A percentile compares a stretch with the other conserved stretches of the same genome.
phyloP scores from a whole-genome alignment of 2,329 filamentous ascomycete species.

The Nigrospora osmanthi region DNA sequence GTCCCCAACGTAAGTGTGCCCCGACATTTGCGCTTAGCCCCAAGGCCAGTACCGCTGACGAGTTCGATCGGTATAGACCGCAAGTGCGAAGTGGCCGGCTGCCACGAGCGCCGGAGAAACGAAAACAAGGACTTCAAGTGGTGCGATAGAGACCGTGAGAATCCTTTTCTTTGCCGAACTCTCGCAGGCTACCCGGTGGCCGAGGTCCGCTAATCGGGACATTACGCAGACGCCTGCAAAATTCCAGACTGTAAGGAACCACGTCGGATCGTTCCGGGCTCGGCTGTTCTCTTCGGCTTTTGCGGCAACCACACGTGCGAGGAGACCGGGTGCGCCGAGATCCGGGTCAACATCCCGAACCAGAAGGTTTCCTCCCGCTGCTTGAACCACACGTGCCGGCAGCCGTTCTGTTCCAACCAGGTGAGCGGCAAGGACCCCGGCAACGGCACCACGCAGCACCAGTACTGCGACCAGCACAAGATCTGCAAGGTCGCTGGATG shows the following conservation, averaged over 20 bases:
- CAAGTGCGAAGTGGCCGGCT: no score
- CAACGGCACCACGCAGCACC: background rate
- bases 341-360: background rate
- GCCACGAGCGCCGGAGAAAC: no score
- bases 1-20: no score
- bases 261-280: background rate
- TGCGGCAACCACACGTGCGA: constrained; percentile 1
- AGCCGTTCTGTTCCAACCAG: background rate
- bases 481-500: background rate
- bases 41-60: no score
- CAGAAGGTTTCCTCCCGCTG: background rate
- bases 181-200: no score
- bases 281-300: background rate
- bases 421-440: background rate
- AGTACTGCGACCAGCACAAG: background rate
- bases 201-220: no score
- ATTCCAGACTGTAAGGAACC: background rate
- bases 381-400: background rate
- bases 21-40: no score
- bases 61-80: background rate
- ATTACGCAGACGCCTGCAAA: background rate
- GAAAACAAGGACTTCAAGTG: no score
- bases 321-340: background rate
- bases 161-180: no score
- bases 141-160: no score